Evolutionary conservation across 768 basidiomycete genomes (phyloP), one percentile per base, ranked within the genome.

Genomic region (Boletus edulis): DNA sequence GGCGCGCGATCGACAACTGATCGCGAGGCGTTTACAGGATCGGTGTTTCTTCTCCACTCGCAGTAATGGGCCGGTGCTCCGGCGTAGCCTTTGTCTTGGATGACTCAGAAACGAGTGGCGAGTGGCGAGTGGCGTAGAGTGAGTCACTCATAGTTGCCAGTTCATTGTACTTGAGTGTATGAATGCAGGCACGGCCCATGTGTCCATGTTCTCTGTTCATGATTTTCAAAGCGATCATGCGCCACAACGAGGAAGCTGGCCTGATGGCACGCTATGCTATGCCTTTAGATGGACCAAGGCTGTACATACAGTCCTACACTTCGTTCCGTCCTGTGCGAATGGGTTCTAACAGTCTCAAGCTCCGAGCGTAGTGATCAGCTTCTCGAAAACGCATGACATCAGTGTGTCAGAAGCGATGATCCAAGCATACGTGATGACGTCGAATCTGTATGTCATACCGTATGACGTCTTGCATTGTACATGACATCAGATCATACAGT

Each of bases 161-260:
- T 13, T 13, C 34, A 35, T 24, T 24, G 24, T 24, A 24, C 24
- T 24, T 24, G 24, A 24, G 6, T 24, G 24, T 24, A 24, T 54
- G 29, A 9, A 15, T 20, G 17, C 8, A 40, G 12, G 44, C 14
- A 55, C 35, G 27, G 34, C 22, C 17, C 41, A 14, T 29, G 29
- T 29, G 29, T 29, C 29, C 29, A 44, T 24, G 7, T 40, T 13
- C 4, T 43, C n/a, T 4, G 10, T 45, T 46, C 56, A 50, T 57
- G 57, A 57, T 58, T 57, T 50, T 57, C 57, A 20, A 52, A 39
- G 4, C 39, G 53, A 56, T 45, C 46, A 27, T 24, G 22, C 52
- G 43, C 51, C 54, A 24, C 20, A 32, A 37, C 43, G 4, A 17
- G 32, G 32, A 24, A 24, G 47, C 17, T 8, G 24, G 24, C 32